Evolutionary conservation across 768 basidiomycete genomes (phyloP).

Genomic region (Russula earlei): DNA sequence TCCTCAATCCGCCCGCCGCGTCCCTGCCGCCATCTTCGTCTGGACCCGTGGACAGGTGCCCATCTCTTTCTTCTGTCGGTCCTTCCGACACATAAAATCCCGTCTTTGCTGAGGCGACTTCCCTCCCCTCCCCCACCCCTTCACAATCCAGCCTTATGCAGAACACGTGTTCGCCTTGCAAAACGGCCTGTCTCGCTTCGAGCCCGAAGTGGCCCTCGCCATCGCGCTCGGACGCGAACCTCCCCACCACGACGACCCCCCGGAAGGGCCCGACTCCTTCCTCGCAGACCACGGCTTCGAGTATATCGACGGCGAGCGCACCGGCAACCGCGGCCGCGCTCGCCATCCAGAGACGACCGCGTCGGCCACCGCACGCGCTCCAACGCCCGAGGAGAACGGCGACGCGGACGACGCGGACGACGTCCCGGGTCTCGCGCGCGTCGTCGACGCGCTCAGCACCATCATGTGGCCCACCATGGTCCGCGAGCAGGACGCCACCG

Average conservation of each 20-base stretch:
- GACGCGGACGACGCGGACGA: conserved; percentile 3
- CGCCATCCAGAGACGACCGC: not conserved
- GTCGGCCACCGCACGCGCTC: not conserved
- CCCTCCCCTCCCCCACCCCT: conserved; percentile 2
- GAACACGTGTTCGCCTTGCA: conserved; percentile 45
- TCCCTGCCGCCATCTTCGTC: conserved; percentile 67
- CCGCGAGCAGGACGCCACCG: conserved; percentile 26
- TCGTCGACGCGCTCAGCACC: conserved; percentile 72
- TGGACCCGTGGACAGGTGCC: conserved; percentile 60
- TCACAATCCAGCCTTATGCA: conserved; percentile 40
- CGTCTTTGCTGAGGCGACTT: not conserved
- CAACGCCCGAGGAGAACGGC: not conserved
- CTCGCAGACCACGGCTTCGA: conserved; percentile 67
- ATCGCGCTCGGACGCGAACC: conserved; percentile 38
- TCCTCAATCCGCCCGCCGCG: conserved; percentile 33
- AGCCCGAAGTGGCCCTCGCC: conserved; percentile 66
- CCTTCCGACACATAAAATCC: not conserved
- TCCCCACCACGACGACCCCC: conserved; percentile 22
- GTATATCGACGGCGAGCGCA: conserved; percentile 49
- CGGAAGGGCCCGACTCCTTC: conserved; percentile 51
- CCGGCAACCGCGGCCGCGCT: no score
- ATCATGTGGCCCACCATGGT: conserved; percentile 85
- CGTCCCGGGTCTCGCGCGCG: conserved; percentile 46
- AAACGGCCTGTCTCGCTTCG: conserved; percentile 38
- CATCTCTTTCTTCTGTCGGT: not conserved